These are phyloP conservation scores for Aphanomyces invadans DNA, from an alignment of 352 stramenopile species.

Conservation along the genomic window DNA sequence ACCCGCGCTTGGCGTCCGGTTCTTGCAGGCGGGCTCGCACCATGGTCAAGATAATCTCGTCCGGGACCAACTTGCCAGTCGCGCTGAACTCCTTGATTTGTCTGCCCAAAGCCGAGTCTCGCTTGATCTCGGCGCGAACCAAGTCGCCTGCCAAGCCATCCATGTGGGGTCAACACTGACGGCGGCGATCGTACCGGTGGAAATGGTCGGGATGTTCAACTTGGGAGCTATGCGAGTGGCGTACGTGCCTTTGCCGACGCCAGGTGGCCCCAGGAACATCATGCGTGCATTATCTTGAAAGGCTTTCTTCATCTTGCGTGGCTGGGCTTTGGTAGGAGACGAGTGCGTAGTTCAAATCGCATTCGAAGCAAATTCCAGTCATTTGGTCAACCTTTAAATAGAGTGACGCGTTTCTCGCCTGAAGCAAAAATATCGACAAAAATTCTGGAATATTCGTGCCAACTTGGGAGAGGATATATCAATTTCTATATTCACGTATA, in stretches of 20 bases:
- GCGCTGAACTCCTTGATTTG: constrained; percentile 85
- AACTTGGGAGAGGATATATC: too few species aligned
- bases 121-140: constrained; percentile 84
- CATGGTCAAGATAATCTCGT: constrained; percentile 87
- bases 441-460: too few species aligned
- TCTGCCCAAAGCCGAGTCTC: constrained; percentile 48
- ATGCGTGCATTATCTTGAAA: constrained; percentile 28
- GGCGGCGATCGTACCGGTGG: constrained; percentile 35
- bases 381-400: too few species aligned
- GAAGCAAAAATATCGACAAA: too few species aligned
- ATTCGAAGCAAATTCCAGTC: background rate
- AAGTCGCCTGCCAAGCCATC: constrained; percentile 44
- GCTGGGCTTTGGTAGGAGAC: background rate
- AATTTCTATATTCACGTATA: too few species aligned
- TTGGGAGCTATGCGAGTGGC: constrained; percentile 76
- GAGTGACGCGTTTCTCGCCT: too few species aligned
- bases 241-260: constrained; percentile 88
- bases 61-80: constrained; percentile 71
- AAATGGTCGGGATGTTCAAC: constrained; percentile 84
- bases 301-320: constrained; percentile 5
- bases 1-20: constrained; percentile 64
- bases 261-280: constrained; percentile 87
- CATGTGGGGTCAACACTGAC: background rate
- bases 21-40: constrained; percentile 44
- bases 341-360: background rate